A percentile compares a stretch with the other conserved stretches of the same genome.
Conservation (phyloP, 176 grass and related monocot species). For the Dactylis glomerata region DNA sequence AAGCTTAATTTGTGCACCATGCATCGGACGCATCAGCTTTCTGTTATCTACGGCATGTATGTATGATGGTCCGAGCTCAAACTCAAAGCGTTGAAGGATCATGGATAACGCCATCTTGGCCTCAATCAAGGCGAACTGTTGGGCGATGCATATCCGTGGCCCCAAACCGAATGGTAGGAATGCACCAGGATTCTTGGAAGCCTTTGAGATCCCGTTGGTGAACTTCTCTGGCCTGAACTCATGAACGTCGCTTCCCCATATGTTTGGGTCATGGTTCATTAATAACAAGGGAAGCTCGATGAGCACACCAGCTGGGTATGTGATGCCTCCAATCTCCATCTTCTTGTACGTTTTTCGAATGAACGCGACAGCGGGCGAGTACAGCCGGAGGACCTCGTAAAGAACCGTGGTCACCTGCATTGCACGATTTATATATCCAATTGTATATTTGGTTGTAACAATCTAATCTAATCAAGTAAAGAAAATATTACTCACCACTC, state of each 20-base stretch:
- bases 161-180: neutral
- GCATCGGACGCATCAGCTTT: neutral
- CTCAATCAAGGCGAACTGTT: neutral
- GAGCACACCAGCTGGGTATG: neutral
- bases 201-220: neutral
- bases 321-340: neutral
- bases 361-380: neutral
- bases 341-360: neutral
- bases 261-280: neutral
- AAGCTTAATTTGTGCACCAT: neutral
- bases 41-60: neutral
- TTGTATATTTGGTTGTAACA: neutral
- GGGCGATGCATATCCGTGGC: neutral
- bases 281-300: neutral
- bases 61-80: neutral
- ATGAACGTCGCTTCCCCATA: neutral
- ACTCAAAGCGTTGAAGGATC: neutral
- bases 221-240: conserved; percentile 7
- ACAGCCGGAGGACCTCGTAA: neutral
- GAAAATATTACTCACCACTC: neutral
- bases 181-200: neutral
- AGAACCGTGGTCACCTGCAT: neutral
- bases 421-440: neutral
- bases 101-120: neutral
- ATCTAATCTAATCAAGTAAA: neutral